Evolutionary conservation across 106 monocot species (phyloP).

Genomic region (Dendrobium huoshanense): DNA sequence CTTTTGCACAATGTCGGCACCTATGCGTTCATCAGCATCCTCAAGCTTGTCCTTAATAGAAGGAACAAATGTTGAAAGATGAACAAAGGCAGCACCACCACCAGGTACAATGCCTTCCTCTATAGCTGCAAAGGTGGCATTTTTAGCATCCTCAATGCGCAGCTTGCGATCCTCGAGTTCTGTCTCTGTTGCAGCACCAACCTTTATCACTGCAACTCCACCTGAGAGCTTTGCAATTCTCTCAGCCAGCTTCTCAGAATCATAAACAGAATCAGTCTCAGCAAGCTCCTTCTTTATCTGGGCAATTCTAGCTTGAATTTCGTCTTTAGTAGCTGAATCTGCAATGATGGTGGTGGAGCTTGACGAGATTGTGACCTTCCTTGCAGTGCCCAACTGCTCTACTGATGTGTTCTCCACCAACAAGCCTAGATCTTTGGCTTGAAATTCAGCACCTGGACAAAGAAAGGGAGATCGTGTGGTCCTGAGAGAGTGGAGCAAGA

Average conservation of each 20-base stretch:
- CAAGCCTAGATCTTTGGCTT: slow-evolving; percentile 72
- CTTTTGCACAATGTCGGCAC: slow-evolving; percentile 80
- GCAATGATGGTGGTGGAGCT: slow-evolving; percentile 64
- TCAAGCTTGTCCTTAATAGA: slow-evolving; percentile 70
- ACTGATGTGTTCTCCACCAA: slow-evolving; percentile 49
- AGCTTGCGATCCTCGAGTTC: slow-evolving; percentile 88
- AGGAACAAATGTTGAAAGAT: slow-evolving; percentile 60
- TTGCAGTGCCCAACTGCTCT: slow-evolving; percentile 66
- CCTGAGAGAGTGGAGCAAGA: no score
- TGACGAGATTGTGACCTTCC: slow-evolving; percentile 56
- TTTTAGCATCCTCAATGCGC: slow-evolving; percentile 82
- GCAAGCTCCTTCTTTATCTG: slow-evolving; percentile 80
- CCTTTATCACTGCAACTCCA: slow-evolving; percentile 86
- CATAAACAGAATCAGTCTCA: slow-evolving; percentile 68
- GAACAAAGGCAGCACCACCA: slow-evolving; percentile 74
- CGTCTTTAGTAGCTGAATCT: slow-evolving; percentile 73
- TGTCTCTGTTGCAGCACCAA: slow-evolving; percentile 81
- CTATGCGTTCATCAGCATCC: slow-evolving; percentile 65
- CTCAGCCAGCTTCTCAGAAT: slow-evolving; percentile 67
- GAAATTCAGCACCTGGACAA: slow-evolving; percentile 58
- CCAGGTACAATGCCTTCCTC: slow-evolving; percentile 96
- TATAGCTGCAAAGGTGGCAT: slow-evolving; percentile 87
- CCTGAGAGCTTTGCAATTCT: slow-evolving; percentile 81
- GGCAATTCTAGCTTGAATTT: slow-evolving; percentile 66
- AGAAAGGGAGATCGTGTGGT: neutral